Evolutionary conservation across 176 grass and related monocot genomes (phyloP), one percentile per base, ranked within the genome.

Genomic region (Aegilops longissima): DNA sequence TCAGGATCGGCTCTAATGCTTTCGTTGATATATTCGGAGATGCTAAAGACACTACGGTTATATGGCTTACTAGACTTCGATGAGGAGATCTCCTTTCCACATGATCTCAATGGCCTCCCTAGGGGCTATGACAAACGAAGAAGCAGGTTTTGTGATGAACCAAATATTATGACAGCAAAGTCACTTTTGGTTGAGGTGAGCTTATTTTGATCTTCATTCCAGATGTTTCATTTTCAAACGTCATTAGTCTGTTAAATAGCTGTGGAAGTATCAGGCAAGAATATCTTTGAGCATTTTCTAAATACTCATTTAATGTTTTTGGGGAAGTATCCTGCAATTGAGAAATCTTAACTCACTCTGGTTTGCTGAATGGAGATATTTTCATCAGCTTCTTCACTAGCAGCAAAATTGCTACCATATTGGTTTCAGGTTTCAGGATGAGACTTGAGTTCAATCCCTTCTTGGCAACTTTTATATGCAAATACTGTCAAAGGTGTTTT

Each of bases 1-100:
- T 91, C 90, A 52, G 96, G 96, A 90, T 93, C 96, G 34, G 92
- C 84, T 76, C 58, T 83, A 11, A 93, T 98, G 88, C 88, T 98
- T 21, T 91, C 93, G 3, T 84, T 96, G 77, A 93, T 98, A 92
- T 98, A 98, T 82, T 98, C 93, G 4, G 96, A 98, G 87, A 76
- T 96, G 36, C 31, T 98, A 21, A 98, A 96, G 89, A 94, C 88
- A 33, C 80, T 96, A 16, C 81, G 66, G 10, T 52, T 87, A 30
- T 88, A 82, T 24, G 93, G 96, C 17, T 86, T 92, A 70, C 78
- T 98, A 77, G 85, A 98, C 76, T 98, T 98, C 51, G 85, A 91
- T 88, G 76, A 73, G n/a, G 93, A 98, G 69, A 94, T 98, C 47
- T 96, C 89, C 82, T 94, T 87, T 87, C 96, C 96, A 45, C 64